phyloP scores from a whole-genome alignment of 805 yeast genomes.

The Saccharomycopsis fibuligera region DNA sequence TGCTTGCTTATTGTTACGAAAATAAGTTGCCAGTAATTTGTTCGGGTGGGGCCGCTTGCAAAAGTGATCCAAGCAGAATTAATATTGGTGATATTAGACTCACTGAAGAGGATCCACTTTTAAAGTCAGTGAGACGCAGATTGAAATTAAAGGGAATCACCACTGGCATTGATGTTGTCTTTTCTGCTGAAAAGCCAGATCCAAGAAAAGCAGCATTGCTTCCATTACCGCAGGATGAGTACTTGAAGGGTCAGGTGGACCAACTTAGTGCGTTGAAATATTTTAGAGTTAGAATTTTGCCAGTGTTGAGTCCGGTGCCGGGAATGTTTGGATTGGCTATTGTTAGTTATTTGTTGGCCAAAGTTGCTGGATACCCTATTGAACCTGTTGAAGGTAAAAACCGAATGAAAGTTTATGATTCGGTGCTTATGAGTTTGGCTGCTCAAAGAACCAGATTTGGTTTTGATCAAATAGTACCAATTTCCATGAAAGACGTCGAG shows the following conservation, averaged over 20 bases:
- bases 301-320: slow-evolving; percentile 96
- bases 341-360: slow-evolving; percentile 75
- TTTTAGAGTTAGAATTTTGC: slow-evolving; percentile 90
- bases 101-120: slow-evolving; percentile 91
- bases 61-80: slow-evolving; percentile 89
- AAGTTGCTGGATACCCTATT: slow-evolving; percentile 79
- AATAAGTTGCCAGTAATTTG: slow-evolving; percentile 64
- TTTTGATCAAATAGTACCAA: slow-evolving; percentile 70
- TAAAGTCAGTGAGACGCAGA: slow-evolving; percentile 79
- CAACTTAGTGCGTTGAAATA: slow-evolving; percentile 82
- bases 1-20: slow-evolving; percentile 64
- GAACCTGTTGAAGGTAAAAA: slow-evolving; percentile 90
- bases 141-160: slow-evolving; percentile 73
- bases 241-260: slow-evolving; percentile 74
- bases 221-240: slow-evolving; percentile 79
- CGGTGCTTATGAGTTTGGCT: slow-evolving; percentile 72
- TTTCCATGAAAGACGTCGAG: slow-evolving; percentile 64
- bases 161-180: slow-evolving; percentile 77
- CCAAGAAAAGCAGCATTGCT: slow-evolving; percentile 84
- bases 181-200: slow-evolving; percentile 94
- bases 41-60: slow-evolving; percentile 97
- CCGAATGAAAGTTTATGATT: slow-evolving; percentile 79
- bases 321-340: slow-evolving; percentile 90
- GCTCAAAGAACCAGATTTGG: slow-evolving; percentile 84
- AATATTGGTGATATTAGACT: slow-evolving; percentile 82